Percentiles rank a stretch among this genome's conserved stretches.
phyloP scores from a whole-genome alignment of 2,329 filamentous ascomycete genomes.

The Microcyclospora pomicola region DNA sequence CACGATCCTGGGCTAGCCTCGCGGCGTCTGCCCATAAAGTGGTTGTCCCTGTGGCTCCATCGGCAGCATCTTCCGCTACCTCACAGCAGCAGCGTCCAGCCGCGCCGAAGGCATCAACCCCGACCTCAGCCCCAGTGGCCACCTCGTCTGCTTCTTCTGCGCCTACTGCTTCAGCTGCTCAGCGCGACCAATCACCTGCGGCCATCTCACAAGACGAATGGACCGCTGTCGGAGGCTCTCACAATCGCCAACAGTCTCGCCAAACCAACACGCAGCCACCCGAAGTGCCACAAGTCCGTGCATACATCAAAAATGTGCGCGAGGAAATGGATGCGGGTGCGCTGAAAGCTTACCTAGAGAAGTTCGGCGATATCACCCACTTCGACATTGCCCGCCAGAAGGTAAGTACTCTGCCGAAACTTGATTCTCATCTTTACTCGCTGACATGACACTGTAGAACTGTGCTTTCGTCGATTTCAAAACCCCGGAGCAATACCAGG shows the following conservation, averaged over 20 bases:
- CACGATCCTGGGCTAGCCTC: conserved; percentile 61
- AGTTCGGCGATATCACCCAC: conserved; percentile 52
- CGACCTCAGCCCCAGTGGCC: conserved; percentile 17
- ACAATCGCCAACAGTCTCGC: conserved; percentile 73
- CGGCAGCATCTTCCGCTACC: conserved; percentile 17
- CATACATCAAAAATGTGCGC: conserved; percentile 91
- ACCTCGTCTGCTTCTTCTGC: conserved; percentile 14
- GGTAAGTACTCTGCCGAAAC: conserved; percentile 41
- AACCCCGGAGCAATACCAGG: conserved; percentile 64
- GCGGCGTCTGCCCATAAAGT: conserved; percentile 37
- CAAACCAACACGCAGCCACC: conserved; percentile 41
- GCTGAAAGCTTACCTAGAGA: conserved; percentile 55
- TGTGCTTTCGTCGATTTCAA: conserved; percentile 94
- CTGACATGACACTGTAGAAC: conserved; percentile 45
- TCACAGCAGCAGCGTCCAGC: conserved; percentile 1
- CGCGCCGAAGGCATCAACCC: conserved; percentile 7
- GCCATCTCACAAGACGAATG: conserved; percentile 55
- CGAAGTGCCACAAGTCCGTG: conserved; percentile 57
- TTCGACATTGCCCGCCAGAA: conserved; percentile 56
- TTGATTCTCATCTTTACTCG: conserved; percentile 2
- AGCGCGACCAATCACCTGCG: conserved; percentile 22
- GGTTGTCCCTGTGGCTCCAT: conserved; percentile 28
- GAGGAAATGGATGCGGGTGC: conserved; percentile 69
- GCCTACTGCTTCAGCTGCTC: conserved; percentile 22
- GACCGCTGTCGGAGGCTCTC: conserved; percentile 68